phyloP scores from a whole-genome alignment of 192 early-diverging fungal genomes.

The Paraglomus brasilianum region DNA sequence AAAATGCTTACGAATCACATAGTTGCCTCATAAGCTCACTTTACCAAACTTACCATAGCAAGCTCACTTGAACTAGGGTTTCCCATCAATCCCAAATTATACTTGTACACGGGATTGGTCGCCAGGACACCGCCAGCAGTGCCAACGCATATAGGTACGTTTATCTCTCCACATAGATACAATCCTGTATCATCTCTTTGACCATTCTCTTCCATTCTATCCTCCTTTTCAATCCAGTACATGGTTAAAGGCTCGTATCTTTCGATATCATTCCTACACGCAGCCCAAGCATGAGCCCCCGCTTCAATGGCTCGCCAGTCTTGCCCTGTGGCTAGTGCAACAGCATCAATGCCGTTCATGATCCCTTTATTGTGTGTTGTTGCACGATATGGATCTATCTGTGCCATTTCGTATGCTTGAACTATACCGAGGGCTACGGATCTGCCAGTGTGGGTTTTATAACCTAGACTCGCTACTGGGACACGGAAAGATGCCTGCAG shows the following conservation, averaged over 20 bases:
- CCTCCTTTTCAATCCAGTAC: constrained; percentile 70
- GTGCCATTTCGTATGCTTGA: constrained; percentile 70
- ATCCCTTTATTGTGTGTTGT: constrained; percentile 81
- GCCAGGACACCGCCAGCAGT: constrained; percentile 74
- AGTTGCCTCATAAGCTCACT: neutral
- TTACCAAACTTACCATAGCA: constrained; percentile 46
- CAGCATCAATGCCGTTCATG: constrained; percentile 81
- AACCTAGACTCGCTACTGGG: constrained; percentile 57
- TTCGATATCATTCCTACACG: constrained; percentile 36
- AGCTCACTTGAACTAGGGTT: constrained; percentile 62
- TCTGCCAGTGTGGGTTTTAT: constrained; percentile 64
- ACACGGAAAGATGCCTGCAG: constrained; percentile 55
- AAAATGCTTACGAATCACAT: neutral
- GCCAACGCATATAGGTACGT: constrained; percentile 69
- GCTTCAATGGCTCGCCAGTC: constrained; percentile 81
- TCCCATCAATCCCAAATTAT: constrained; percentile 64
- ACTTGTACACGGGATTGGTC: constrained; percentile 68
- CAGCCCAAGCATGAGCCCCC: constrained; percentile 66
- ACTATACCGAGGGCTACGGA: constrained; percentile 62
- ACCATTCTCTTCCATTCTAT: constrained; percentile 33
- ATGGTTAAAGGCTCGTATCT: constrained; percentile 63
- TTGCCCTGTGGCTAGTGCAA: constrained; percentile 72
- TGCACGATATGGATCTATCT: constrained; percentile 67
- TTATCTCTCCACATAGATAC: constrained; percentile 64
- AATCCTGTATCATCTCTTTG: constrained; percentile 34